phyloP scores from a whole-genome alignment of 1,284 basidiomycete genomes.

The Amylostereum areolatum region DNA sequence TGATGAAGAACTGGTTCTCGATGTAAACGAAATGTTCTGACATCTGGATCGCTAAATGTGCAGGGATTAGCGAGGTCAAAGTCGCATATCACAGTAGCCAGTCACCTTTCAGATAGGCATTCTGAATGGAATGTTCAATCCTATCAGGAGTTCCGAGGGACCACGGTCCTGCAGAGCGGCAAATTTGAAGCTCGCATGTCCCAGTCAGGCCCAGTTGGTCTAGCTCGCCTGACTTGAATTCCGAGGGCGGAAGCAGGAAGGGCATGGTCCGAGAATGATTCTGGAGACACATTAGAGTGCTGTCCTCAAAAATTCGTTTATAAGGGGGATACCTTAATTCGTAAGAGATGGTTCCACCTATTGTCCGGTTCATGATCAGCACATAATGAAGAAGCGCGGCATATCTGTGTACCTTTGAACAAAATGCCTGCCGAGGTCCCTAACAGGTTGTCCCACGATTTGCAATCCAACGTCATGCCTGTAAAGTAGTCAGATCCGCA shows the following conservation, averaged over 20 bases:
- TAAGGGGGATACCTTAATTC: constrained; percentile 70
- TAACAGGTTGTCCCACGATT: constrained; percentile 92
- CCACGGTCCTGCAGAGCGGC: constrained; percentile 94
- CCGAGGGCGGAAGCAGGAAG: constrained; percentile 90
- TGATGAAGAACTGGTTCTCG: constrained; percentile 99
- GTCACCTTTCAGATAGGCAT: constrained; percentile 86
- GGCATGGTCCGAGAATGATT: constrained; percentile 92
- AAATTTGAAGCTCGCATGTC: constrained; percentile 97
- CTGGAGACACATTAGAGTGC: constrained; percentile 30
- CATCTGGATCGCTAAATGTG: constrained; percentile 75
- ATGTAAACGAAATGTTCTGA: constrained; percentile 94
- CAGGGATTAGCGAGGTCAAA: neutral
- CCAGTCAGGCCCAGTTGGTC: constrained; percentile 82
- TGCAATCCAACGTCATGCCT: constrained; percentile 98
- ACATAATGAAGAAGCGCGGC: constrained; percentile 10
- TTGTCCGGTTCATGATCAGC: constrained; percentile 14
- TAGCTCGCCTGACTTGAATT: constrained; percentile 84
- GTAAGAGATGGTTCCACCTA: constrained; percentile 87
- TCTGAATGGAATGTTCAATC: constrained; percentile 92
- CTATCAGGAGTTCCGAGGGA: constrained; percentile 86
- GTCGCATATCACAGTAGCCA: constrained; percentile 2
- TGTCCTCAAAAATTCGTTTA: constrained; percentile 2
- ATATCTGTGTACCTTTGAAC: constrained; percentile 65
- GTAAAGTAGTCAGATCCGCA: constrained; percentile 1
- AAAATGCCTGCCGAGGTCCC: constrained; percentile 95